These are phyloP conservation scores for Zea luxurians DNA, from an alignment of 176 grass and related monocot species.

Conservation along the genomic window DNA sequence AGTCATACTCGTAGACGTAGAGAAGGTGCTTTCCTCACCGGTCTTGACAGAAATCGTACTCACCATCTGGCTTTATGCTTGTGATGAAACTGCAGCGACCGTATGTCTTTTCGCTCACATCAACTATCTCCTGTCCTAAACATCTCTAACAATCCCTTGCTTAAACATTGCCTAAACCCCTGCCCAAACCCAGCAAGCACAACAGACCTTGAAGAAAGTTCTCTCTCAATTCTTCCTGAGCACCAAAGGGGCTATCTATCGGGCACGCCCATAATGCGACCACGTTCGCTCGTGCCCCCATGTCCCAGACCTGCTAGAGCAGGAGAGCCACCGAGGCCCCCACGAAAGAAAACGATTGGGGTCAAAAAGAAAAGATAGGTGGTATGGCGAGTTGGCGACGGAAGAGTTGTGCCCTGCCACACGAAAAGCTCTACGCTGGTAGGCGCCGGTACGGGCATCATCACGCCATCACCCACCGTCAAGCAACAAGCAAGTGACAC, in stretches of 20 bases:
- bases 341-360: background rate
- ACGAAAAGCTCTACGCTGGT: too few relatives aligned
- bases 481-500: too few relatives aligned
- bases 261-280: background rate
- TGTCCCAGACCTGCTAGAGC: background rate
- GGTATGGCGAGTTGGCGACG: too few relatives aligned
- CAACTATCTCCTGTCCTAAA: background rate
- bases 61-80: background rate
- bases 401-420: too few relatives aligned
- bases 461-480: too few relatives aligned
- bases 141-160: background rate
- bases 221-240: background rate
- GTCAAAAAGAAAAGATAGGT: background rate
- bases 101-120: background rate
- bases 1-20: too few relatives aligned
- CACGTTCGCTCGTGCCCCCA: background rate
- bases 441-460: too few relatives aligned
- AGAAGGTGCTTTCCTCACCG: background rate
- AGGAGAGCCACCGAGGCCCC: too few relatives aligned
- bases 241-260: background rate
- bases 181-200: background rate
- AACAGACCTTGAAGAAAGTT: background rate
- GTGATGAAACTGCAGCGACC: background rate
- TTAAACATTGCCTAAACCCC: background rate
- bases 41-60: background rate